Conservation (phyloP, 495 filamentous ascomycete genomes). For the Penicillium dipodomyicola region DNA sequence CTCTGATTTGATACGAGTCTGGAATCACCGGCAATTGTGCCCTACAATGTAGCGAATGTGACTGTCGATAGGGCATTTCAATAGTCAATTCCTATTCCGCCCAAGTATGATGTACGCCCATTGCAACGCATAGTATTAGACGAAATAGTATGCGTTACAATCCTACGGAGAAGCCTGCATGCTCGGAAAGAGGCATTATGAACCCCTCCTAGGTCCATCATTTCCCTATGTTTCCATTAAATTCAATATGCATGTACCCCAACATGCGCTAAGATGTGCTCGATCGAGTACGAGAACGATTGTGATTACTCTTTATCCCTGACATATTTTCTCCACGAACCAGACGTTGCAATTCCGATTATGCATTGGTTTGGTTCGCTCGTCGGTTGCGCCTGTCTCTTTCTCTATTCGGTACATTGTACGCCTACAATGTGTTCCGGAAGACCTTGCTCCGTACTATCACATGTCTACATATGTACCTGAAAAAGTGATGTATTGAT, state of each 20-base stretch:
- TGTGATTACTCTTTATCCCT: not conserved
- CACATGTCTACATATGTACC: conserved; percentile 2
- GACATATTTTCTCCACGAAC: not conserved
- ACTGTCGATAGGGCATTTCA: not conserved
- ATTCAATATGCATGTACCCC: conserved; percentile 7
- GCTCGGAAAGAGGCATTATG: not conserved
- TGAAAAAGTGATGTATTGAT: not conserved
- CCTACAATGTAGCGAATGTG: not conserved
- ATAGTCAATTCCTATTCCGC: not conserved
- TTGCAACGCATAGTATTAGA: not conserved
- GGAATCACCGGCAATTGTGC: not conserved
- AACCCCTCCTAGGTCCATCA: not conserved
- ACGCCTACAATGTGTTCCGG: not conserved
- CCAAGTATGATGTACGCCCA: not conserved
- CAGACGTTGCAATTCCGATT: not conserved
- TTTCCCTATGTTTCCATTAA: not conserved
- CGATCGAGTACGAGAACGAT: conserved; percentile 5
- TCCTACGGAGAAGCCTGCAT: not conserved
- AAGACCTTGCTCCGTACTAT: conserved; percentile 11
- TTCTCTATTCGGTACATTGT: not conserved
- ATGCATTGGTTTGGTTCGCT: not conserved
- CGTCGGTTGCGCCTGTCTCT: not conserved
- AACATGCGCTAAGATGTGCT: conserved; percentile 5
- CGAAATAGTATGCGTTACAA: too few species aligned
- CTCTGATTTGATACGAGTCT: not conserved